A percentile compares a stretch with the other conserved stretches of the same genome.
Evolutionary conservation across 2,329 filamentous ascomycete genomes (phyloP).

Genomic region (Sclerotinia trifoliorum): DNA sequence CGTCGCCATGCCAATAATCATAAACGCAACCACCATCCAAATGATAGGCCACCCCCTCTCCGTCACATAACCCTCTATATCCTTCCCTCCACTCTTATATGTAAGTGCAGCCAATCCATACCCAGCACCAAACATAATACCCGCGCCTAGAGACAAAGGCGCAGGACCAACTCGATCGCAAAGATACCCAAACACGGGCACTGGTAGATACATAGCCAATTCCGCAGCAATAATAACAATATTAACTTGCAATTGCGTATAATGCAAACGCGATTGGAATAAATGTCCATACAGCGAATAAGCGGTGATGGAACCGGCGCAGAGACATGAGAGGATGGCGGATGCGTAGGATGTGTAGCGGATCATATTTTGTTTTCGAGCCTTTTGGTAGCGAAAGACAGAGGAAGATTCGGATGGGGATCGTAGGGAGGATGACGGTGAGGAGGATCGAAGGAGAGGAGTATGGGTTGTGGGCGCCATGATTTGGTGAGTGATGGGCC

Average conservation of each 20-base stretch:
- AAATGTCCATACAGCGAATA: constrained; percentile 93
- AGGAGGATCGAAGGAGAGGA: constrained; percentile 18
- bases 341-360: constrained; percentile 51
- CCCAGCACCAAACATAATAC: constrained; percentile 71
- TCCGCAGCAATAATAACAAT: constrained; percentile 83
- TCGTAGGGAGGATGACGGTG: constrained; percentile 8
- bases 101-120: constrained; percentile 81
- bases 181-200: constrained; percentile 83
- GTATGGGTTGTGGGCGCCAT: constrained; percentile 19
- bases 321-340: constrained; percentile 61
- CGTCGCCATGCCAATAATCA: constrained; percentile 78
- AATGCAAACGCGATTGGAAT: constrained; percentile 81
- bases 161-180: constrained; percentile 87
- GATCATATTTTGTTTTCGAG: constrained; percentile 31
- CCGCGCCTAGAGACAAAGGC: constrained; percentile 70
- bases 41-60: constrained; percentile 65
- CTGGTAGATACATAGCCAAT: constrained; percentile 86
- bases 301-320: constrained; percentile 86
- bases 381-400: constrained; percentile 8
- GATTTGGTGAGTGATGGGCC: neutral
- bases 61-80: constrained; percentile 46
- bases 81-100: constrained; percentile 59
- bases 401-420: constrained; percentile 13
- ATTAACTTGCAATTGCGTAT: constrained; percentile 91
- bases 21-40: constrained; percentile 82